Evolutionary conservation across 2,329 filamentous ascomycete genomes (phyloP).

Genomic region (Aspergillus fructus): DNA sequence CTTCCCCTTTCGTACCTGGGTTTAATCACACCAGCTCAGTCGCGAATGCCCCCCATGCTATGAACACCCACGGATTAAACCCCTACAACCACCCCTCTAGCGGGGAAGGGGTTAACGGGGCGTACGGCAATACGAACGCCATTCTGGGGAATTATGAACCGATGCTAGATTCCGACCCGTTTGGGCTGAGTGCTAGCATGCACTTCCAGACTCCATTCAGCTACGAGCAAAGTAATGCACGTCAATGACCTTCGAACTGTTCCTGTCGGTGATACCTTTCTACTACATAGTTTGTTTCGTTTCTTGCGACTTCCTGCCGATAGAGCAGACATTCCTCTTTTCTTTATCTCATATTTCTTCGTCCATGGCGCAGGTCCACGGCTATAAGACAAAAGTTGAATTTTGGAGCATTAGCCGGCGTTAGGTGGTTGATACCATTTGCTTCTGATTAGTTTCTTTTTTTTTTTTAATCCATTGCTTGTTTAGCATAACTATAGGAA

Average conservation of each 20-base stretch:
- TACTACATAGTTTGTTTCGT: constrained; percentile 11
- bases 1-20: constrained; percentile 64
- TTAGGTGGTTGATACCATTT: constrained; percentile 37
- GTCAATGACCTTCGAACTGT: constrained; percentile 24
- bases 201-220: constrained; percentile 81
- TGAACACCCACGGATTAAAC: constrained; percentile 44
- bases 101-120: constrained; percentile 37
- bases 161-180: constrained; percentile 88
- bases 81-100: constrained; percentile 38
- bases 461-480: neutral
- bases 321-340: neutral
- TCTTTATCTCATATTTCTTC: constrained; percentile 12
- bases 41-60: constrained; percentile 40
- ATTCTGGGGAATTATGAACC: constrained; percentile 75
- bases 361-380: constrained; percentile 9
- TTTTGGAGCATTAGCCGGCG: constrained; percentile 36
- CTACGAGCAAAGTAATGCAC: constrained; percentile 42
- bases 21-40: constrained; percentile 44
- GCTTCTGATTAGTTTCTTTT: constrained; percentile 14
- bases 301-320: constrained; percentile 5
- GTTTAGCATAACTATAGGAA: constrained; percentile 2
- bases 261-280: constrained; percentile 7
- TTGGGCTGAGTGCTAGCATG: constrained; percentile 91
- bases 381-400: constrained; percentile 30
- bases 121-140: constrained; percentile 49